A percentile compares a stretch with the other conserved stretches of the same genome.
These are phyloP conservation scores for Endocalyx cinctus DNA, from an alignment of 2,329 filamentous ascomycete species.

Conservation along the genomic window DNA sequence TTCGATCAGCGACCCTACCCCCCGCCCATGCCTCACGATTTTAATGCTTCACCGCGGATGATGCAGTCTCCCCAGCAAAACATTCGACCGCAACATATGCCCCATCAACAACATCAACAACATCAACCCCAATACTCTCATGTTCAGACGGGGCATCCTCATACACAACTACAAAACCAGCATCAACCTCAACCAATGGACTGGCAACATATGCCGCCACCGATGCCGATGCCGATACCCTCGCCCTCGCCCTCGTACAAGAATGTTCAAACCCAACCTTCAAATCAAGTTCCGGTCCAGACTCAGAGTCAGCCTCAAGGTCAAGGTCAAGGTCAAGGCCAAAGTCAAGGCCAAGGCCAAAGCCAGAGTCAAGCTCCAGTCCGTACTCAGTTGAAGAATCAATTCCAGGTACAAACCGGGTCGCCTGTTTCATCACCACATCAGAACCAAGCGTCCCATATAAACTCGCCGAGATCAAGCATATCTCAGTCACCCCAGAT, in stretches of 20 bases:
- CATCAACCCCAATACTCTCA: neutral
- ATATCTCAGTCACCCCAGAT: conserved; percentile 23
- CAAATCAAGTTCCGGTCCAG: conserved; percentile 9
- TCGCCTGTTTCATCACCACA: too few species aligned
- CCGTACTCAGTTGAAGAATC: too few species aligned
- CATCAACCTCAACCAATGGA: conserved; percentile 15
- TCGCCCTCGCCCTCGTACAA: conserved; percentile 45
- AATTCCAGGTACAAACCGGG: too few species aligned
- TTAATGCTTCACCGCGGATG: conserved; percentile 4
- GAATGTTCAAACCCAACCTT: conserved; percentile 6
- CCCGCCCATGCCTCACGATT: conserved; percentile 8
- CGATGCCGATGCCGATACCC: conserved; percentile 16
- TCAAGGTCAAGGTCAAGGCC: conserved; percentile 4
- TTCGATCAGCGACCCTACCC: neutral
- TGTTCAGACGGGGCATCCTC: neutral
- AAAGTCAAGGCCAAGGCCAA: conserved; percentile 12
- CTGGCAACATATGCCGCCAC: conserved; percentile 23
- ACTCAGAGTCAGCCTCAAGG: conserved; percentile 16
- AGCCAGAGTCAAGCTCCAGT: too few species aligned
- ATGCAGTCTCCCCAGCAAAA: too few species aligned
- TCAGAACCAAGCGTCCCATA: too few species aligned
- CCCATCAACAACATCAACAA: neutral
- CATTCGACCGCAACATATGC: too few species aligned
- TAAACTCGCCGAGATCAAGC: conserved; percentile 19
- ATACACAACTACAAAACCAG: neutral